Evolutionary conservation across 495 filamentous ascomycete genomes (phyloP).

Genomic region (Daldinia bambusicola): DNA sequence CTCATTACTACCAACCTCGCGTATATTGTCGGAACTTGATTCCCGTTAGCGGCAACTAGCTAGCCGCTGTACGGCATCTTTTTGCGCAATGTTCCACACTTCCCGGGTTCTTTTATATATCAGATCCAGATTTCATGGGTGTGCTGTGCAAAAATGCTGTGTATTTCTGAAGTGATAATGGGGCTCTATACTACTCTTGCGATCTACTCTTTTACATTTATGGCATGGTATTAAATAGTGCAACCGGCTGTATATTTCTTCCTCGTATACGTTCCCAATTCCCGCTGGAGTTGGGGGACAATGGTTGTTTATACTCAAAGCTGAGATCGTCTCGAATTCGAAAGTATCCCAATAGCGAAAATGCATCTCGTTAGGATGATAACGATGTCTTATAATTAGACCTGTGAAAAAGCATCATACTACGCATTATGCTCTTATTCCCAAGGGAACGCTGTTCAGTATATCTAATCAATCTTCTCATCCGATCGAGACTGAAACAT

Average conservation of each 20-base stretch:
- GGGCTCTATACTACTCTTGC: conserved; percentile 16
- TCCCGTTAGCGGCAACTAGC: conserved; percentile 29
- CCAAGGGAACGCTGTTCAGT: background rate
- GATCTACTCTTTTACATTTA: conserved; percentile 10
- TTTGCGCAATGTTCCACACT: conserved; percentile 10
- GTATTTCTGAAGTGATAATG: background rate
- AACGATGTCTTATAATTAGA: background rate
- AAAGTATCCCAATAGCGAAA: background rate
- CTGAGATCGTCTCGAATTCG: conserved; percentile 5
- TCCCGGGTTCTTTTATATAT: too few relatives aligned
- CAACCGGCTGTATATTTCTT: conserved; percentile 3
- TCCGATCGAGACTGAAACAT: background rate
- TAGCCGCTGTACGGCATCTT: conserved; percentile 7
- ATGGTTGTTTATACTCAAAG: background rate
- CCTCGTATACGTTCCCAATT: conserved; percentile 15
- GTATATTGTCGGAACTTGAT: conserved; percentile 27
- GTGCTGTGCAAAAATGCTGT: conserved; percentile 2
- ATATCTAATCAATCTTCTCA: background rate
- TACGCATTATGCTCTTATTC: background rate
- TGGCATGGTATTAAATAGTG: conserved; percentile 6
- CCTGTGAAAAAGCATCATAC: background rate
- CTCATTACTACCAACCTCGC: conserved; percentile 5
- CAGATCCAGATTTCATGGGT: conserved; percentile 7
- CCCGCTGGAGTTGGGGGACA: conserved; percentile 11
- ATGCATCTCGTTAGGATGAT: background rate